Evolutionary conservation across 2,329 filamentous ascomycete species (phyloP).

Genomic region (Capronia coronata): DNA sequence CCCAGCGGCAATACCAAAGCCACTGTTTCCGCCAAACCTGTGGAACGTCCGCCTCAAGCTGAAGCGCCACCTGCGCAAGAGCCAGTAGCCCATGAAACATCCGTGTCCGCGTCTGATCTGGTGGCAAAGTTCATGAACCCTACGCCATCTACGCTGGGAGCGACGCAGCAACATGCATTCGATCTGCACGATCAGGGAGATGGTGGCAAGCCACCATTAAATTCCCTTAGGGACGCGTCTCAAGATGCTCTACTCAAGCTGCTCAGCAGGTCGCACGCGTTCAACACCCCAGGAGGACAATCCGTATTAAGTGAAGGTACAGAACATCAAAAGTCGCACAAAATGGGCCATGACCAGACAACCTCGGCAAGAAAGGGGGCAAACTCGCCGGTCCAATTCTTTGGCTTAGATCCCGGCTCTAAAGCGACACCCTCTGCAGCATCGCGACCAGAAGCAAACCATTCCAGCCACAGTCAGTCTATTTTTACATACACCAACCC

Average conservation of each 20-base stretch:
- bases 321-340: constrained; percentile 4
- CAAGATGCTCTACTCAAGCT: constrained; percentile 81
- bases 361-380: constrained; percentile 14
- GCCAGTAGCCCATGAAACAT: constrained; percentile 32
- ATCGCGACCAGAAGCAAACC: constrained; percentile 32
- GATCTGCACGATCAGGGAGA: constrained; percentile 22
- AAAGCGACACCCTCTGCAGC: constrained; percentile 37
- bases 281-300: constrained; percentile 3
- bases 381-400: constrained; percentile 33
- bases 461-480: constrained; percentile 36
- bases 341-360: neutral
- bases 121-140: constrained; percentile 51
- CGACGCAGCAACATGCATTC: constrained; percentile 30
- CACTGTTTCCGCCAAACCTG: constrained; percentile 25
- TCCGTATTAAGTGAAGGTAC: constrained; percentile 12
- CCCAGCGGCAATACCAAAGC: constrained; percentile 2
- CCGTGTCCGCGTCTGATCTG: constrained; percentile 51
- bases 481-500: constrained; percentile 67
- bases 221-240: constrained; percentile 52
- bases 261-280: constrained; percentile 62
- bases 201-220: constrained; percentile 15
- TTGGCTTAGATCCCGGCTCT: constrained; percentile 29
- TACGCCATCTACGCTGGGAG: constrained; percentile 31
- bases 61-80: constrained; percentile 3
- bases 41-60: constrained; percentile 30